phyloP scores from a whole-genome alignment of 83 land plant genomes.

The Picea engelmannii region DNA sequence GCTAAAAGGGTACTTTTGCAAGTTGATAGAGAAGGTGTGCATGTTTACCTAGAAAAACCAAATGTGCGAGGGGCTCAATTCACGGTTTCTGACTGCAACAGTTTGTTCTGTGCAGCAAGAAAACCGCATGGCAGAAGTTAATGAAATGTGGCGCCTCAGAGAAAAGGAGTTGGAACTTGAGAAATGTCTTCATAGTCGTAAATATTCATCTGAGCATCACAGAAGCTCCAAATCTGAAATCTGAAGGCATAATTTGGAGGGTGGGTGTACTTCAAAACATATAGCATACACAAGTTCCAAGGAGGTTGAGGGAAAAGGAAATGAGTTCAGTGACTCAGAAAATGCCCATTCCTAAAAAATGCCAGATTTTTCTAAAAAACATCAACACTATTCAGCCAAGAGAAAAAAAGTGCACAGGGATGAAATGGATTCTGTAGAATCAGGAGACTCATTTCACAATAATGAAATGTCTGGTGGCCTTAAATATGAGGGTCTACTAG shows the following conservation, averaged over 20 bases:
- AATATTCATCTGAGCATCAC: conserved; percentile 3
- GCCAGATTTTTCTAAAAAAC: not conserved
- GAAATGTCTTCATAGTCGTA: conserved; percentile 1
- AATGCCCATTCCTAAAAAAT: conserved; percentile 3
- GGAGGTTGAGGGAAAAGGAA: conserved; percentile 8
- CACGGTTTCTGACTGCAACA: conserved; percentile 77
- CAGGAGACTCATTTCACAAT: conserved; percentile 2
- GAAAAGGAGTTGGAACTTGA: conserved; percentile 77
- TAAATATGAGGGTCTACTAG: conserved; percentile 48
- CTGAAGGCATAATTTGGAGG: not conserved
- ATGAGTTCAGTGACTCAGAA: not conserved
- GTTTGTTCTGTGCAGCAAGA: conserved; percentile 76
- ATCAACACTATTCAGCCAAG: conserved; percentile 8
- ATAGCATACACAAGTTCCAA: not conserved
- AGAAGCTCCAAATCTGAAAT: not conserved
- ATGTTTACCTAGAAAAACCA: conserved; percentile 59
- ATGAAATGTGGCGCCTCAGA: conserved; percentile 92
- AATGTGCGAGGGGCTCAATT: conserved; percentile 61
- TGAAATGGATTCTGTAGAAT: not conserved
- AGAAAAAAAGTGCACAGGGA: conserved; percentile 7
- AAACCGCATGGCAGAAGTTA: conserved; percentile 84
- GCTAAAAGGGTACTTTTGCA: conserved; percentile 62
- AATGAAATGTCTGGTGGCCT: conserved; percentile 32
- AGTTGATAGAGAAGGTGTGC: conserved; percentile 80
- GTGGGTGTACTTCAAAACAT: not conserved